Evolutionary conservation across 129 eudicot species (phyloP), one percentile per base, ranked within the genome.

Genomic region (Flaveria ramosissima): DNA sequence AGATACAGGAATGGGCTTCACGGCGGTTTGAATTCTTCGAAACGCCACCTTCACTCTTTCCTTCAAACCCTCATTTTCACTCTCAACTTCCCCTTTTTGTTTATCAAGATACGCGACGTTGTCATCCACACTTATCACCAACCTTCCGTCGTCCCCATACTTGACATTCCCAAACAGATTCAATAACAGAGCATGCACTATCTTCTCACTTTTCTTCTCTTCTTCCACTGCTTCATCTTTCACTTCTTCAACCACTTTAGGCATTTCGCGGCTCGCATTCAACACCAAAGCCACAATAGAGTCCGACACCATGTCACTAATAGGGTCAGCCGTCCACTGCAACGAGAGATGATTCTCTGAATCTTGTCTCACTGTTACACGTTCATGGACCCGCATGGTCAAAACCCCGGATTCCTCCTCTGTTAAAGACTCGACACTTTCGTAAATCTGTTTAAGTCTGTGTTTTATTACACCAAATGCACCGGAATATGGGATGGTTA

Each of bases 301-400:
- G 70, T 94, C 98, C 8, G 98, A 89, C 27, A 94, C 98, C 98
- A 94, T 94, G 48, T 94, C 98, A 43, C 96, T 88, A 0, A 94
- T 86, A 0, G 98, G 98, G 69, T 94, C 97, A 0, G 98, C 98
- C 0, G 78, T 51, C 98, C 98, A 94, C 42, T 94, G 97, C 66
- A 94, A 56, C 0, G 97, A 91, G 55, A 94, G 67, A 78, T 94
- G 98, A 55, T 89, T 83, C 73, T 89, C 97, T 0, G 98, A 89
- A 24, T 94, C 98, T 80, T 84, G 97, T 74, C 89, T 94, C 73
- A 94, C 86, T 1, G 92, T 94, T 15, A 94, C 98, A 61, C 70
- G 69, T 15, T 84, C 97, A 27, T 94, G 98, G 8, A 94, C 97
- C 19, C 83, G 74, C 80, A 94, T 74, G 80, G 87, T 78, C 9